Evolutionary conservation across 2,329 filamentous ascomycete species (phyloP), one percentile per base, ranked within the genome.

Genomic region (Pseudocercospora eumusae): DNA sequence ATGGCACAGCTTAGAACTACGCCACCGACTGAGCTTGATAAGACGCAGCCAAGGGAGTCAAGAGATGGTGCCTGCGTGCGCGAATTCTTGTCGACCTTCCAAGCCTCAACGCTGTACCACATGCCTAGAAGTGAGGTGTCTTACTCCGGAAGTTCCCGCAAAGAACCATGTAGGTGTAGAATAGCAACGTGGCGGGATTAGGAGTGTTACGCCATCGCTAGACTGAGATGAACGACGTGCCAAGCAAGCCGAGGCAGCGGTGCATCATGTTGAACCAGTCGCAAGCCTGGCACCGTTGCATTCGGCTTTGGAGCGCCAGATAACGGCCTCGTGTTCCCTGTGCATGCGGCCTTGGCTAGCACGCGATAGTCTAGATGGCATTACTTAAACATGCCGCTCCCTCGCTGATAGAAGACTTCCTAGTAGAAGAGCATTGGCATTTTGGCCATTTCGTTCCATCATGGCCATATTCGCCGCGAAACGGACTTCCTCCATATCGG

Each of bases 381-480:
- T 31, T 25, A 15, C 40, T 56, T 47, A 49, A 44, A 45, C 42
- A 47, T 56, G 31, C 42, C 42, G 27, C 60, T 47, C 23, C 25
- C 42, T 28, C 15, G 25, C 36, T 33, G 27, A 21, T 23, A n/a
- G n/a, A n/a, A n/a, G n/a, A n/a, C 40, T 53, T 13, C 10, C 44
- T 33, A 13, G 13, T 8, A 21, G 27, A 33, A 13, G 56, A 9
- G 20, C 54, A 42, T 20, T 44, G 50, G 20, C n/a, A 50, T 27
- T 23, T 31, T 18, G 40, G 23, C n/a, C 42, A 4, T 27, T 28
- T 50, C 57, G 33, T 54, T 47, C 56, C 45, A 52, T 54, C 4
- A 63, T 63, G 60, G 57, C 54, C 11, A 36, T 61, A 11, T 52
- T 52, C 15, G 47, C 25, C 54, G 63, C 60, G 58, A 59, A 60